Evolutionary conservation across 2,329 filamentous ascomycete species (phyloP).

Genomic region (Pseudogymnoascus sp.): DNA sequence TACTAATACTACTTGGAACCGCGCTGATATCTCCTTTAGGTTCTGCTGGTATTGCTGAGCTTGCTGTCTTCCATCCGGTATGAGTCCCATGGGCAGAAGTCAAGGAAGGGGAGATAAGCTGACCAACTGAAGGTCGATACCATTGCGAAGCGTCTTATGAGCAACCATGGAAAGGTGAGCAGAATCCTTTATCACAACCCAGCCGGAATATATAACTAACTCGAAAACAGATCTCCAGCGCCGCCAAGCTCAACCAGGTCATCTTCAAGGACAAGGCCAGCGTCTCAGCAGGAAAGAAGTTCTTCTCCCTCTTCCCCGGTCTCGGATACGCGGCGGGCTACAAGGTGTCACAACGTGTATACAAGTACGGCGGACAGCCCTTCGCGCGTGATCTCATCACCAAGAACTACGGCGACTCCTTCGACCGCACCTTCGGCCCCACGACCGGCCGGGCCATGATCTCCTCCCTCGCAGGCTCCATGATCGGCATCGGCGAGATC

Average conservation of each 20-base stretch:
- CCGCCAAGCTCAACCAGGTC: constrained; percentile 70
- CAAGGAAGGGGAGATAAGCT: constrained; percentile 14
- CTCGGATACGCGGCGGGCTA: constrained; percentile 96
- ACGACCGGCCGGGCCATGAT: constrained; percentile 97
- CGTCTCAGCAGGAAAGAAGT: constrained; percentile 65
- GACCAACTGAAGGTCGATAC: constrained; percentile 70
- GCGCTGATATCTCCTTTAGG: constrained; percentile 44
- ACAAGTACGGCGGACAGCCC: constrained; percentile 98
- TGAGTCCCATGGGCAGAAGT: constrained; percentile 20
- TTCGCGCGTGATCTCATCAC: constrained; percentile 85
- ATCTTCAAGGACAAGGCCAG: constrained; percentile 85
- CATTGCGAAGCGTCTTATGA: constrained; percentile 98
- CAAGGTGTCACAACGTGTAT: constrained; percentile 92
- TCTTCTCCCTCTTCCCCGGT: constrained; percentile 92
- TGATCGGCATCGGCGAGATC: constrained; percentile 97
- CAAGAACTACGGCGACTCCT: constrained; percentile 69
- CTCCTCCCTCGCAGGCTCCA: constrained; percentile 88
- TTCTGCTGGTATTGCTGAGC: constrained; percentile 84
- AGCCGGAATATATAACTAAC: constrained; percentile 18
- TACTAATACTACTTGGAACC: background rate
- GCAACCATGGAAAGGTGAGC: constrained; percentile 73
- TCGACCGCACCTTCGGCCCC: constrained; percentile 86
- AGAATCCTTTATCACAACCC: constrained; percentile 8
- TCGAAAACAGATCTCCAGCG: constrained; percentile 43
- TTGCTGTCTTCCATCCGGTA: constrained; percentile 88